Evolutionary conservation across 2,329 filamentous ascomycete species (phyloP).

Genomic region (Malbranchea zuffiana): DNA sequence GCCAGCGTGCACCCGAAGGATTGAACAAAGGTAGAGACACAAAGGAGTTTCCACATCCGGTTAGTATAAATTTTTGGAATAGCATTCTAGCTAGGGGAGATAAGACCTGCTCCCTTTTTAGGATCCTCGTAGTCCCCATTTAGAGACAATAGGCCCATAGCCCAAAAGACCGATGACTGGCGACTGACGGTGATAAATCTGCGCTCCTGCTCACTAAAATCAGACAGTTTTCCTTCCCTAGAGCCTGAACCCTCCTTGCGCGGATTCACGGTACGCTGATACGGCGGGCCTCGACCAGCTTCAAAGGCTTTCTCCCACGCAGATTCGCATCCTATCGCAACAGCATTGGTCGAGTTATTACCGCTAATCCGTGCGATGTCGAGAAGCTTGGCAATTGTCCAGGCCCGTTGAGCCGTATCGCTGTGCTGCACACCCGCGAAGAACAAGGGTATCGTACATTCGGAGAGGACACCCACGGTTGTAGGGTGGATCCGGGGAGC

Average conservation of each 20-base stretch:
- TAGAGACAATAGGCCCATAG: conserved; percentile 66
- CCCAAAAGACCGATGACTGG: conserved; percentile 58
- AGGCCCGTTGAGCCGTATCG: conserved; percentile 60
- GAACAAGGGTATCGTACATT: conserved; percentile 72
- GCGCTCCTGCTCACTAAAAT: conserved; percentile 33
- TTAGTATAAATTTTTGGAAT: too few relatives aligned
- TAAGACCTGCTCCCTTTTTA: neutral
- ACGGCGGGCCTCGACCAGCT: conserved; percentile 65
- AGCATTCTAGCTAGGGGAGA: too few relatives aligned
- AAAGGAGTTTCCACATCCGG: too few relatives aligned
- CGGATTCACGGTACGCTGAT: conserved; percentile 39
- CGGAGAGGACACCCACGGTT: conserved; percentile 70
- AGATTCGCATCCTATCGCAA: conserved; percentile 73
- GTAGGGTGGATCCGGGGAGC: conserved; percentile 56
- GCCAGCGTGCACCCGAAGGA: too few relatives aligned
- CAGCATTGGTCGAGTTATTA: conserved; percentile 72
- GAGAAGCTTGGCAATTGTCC: conserved; percentile 62
- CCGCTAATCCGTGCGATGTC: conserved; percentile 72
- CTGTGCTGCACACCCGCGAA: conserved; percentile 75
- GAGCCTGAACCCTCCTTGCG: conserved; percentile 19
- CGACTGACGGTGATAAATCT: conserved; percentile 51
- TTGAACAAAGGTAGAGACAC: too few relatives aligned
- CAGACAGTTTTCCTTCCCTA: conserved; percentile 15
- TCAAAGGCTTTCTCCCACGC: conserved; percentile 68
- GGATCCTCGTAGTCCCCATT: conserved; percentile 50